Conservation (phyloP, 2,329 filamentous ascomycete genomes). For the Colletotrichum camelliae region DNA sequence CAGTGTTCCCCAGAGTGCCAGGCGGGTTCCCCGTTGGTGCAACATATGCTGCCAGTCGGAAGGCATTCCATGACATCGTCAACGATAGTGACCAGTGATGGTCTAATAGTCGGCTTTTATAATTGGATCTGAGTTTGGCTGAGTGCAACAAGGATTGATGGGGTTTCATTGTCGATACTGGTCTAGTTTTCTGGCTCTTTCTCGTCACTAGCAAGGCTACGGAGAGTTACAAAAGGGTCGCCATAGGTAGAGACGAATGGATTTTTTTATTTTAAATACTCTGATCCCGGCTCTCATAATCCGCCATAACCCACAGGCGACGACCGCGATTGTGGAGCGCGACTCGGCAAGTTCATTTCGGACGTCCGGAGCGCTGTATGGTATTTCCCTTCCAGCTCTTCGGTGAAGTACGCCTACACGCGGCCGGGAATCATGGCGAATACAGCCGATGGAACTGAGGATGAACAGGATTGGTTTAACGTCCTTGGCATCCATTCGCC, state of each 20-base stretch:
- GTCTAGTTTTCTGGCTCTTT: not conserved
- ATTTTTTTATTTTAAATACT: too few species aligned
- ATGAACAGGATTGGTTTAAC: not conserved
- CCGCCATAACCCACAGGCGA: not conserved
- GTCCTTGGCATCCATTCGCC: not conserved
- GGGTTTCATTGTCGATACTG: not conserved
- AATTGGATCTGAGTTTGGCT: accelerated
- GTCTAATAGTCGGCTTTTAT: not conserved
- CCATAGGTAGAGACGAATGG: not conserved
- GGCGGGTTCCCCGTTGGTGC: not conserved
- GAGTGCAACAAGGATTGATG: not conserved
- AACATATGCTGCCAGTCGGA: not conserved
- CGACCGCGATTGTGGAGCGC: not conserved
- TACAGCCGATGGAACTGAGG: not conserved
- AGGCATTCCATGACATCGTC: not conserved
- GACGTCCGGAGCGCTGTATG: not conserved
- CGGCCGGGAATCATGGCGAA: not conserved
- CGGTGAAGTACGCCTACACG: not conserved
- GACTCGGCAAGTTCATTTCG: not conserved
- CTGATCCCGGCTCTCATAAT: not conserved
- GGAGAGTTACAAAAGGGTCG: not conserved
- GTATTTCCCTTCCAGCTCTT: not conserved
- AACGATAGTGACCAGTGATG: not conserved
- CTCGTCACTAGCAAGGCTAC: not conserved
- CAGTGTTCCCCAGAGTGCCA: conserved; percentile 48